A percentile compares a stretch with the other conserved stretches of the same genome.
These are phyloP conservation scores for Mitragyna speciosa DNA, from an alignment of 257 asterid species.

Conservation along the genomic window DNA sequence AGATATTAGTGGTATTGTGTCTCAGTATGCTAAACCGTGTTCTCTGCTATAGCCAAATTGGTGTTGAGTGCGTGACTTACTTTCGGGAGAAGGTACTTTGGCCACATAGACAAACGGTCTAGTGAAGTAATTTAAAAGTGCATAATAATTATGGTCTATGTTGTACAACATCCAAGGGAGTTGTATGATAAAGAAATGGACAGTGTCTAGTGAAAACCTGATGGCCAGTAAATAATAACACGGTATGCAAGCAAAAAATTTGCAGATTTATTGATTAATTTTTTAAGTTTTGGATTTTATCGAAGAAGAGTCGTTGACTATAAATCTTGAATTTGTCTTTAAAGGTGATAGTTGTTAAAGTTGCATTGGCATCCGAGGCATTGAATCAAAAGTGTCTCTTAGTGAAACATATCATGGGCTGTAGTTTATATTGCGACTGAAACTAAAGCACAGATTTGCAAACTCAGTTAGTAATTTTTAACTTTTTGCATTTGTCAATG, in stretches of 20 bases:
- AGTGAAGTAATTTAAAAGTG: background rate
- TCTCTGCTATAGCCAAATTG: background rate
- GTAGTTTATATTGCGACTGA: background rate
- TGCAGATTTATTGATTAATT: background rate
- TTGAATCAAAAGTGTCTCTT: slow-evolving; percentile 63
- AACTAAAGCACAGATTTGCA: background rate
- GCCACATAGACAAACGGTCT: background rate
- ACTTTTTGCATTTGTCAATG: background rate
- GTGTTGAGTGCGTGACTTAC: background rate
- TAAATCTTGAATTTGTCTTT: slow-evolving; percentile 15
- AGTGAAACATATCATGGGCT: slow-evolving; percentile 43
- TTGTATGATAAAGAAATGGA: background rate
- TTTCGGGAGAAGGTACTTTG: background rate
- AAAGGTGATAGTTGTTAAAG: slow-evolving; percentile 92
- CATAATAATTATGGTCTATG: background rate
- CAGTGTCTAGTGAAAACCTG: background rate
- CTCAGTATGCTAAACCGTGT: background rate
- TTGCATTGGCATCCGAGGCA: slow-evolving; percentile 62
- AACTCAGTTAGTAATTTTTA: background rate
- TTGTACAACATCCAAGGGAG: background rate
- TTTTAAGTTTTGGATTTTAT: background rate
- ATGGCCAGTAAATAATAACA: background rate
- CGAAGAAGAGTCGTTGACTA: background rate
- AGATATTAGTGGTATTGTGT: background rate
- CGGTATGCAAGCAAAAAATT: background rate